Percentiles rank a stretch among this genome's conserved stretches.
Conservation (phyloP, 2,329 filamentous ascomycete species). For the Helotiales sp. region DNA sequence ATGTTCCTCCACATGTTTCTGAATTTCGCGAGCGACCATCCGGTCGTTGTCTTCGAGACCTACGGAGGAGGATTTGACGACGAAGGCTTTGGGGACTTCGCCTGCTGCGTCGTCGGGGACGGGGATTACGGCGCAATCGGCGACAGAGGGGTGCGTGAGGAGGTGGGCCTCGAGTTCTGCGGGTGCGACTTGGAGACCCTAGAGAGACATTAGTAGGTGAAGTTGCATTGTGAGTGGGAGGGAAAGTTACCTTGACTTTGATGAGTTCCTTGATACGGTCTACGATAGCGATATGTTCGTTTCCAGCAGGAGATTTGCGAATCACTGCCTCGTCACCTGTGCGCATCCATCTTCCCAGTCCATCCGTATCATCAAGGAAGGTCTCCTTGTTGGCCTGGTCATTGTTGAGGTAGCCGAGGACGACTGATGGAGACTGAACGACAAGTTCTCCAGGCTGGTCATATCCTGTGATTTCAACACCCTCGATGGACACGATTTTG, state of each 20-base stretch:
- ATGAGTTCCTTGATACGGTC: conserved; percentile 82
- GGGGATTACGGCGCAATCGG: conserved; percentile 79
- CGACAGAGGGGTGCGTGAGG: conserved; percentile 74
- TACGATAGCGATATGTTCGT: conserved; percentile 84
- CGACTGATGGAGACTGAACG: conserved; percentile 76
- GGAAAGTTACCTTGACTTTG: conserved; percentile 68
- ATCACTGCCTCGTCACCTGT: conserved; percentile 87
- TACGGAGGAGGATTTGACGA: conserved; percentile 57
- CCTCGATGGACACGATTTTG: conserved; percentile 70
- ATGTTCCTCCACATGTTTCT: conserved; percentile 65
- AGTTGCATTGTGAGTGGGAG: background rate
- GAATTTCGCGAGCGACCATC: conserved; percentile 53
- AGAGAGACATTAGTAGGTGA: background rate
- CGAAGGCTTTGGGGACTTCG: conserved; percentile 70
- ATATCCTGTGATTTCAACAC: conserved; percentile 66
- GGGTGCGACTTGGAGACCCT: conserved; percentile 80
- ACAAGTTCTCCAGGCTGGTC: conserved; percentile 81
- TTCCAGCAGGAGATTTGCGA: conserved; percentile 63
- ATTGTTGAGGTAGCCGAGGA: conserved; percentile 86
- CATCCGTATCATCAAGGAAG: conserved; percentile 68
- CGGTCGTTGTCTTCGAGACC: conserved; percentile 61
- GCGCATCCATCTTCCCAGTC: conserved; percentile 67
- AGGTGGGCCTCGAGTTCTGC: conserved; percentile 83
- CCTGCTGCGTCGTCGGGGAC: conserved; percentile 66
- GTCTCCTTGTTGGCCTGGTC: conserved; percentile 82